phyloP scores from a whole-genome alignment of 306 rosid genomes.

The Lagenaria siceraria region DNA sequence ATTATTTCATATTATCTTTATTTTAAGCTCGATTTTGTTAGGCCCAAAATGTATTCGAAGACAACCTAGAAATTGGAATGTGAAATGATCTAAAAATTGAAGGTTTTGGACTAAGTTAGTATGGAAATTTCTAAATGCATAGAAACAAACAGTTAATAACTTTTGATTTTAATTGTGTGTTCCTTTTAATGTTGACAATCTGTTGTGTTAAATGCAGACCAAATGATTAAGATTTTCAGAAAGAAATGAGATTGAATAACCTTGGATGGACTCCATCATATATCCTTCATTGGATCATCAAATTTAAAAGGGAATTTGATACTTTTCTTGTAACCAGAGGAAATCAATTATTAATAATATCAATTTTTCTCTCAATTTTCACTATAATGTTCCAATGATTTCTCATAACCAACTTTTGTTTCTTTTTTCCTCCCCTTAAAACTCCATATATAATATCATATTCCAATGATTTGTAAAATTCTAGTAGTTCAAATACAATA shows the following conservation, averaged over 20 bases:
- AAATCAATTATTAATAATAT: not conserved
- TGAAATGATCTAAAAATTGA: not conserved
- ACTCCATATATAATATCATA: not conserved
- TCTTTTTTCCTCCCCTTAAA: not conserved
- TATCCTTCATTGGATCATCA: not conserved
- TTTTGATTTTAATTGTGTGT: not conserved
- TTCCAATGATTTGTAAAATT: not conserved
- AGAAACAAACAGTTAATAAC: not conserved
- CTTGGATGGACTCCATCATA: not conserved
- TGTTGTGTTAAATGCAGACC: not conserved
- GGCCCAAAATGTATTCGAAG: too few species aligned
- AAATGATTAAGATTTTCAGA: slow-evolving; percentile 3
- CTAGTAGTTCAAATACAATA: not conserved
- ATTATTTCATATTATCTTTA: too few species aligned
- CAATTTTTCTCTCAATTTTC: not conserved
- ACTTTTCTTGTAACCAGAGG: slow-evolving; percentile 20
- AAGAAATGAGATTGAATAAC: not conserved
- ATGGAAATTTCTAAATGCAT: not conserved
- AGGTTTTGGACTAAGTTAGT: not conserved
- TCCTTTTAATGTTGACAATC: slow-evolving; percentile 2
- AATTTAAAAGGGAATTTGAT: slow-evolving; percentile 1
- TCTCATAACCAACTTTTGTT: not conserved
- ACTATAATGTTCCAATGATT: slow-evolving; percentile 2
- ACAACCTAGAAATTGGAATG: not conserved
- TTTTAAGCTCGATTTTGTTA: too few species aligned